phyloP scores from a whole-genome alignment of 192 early-diverging fungal species.

The Linnemannia elongata region DNA sequence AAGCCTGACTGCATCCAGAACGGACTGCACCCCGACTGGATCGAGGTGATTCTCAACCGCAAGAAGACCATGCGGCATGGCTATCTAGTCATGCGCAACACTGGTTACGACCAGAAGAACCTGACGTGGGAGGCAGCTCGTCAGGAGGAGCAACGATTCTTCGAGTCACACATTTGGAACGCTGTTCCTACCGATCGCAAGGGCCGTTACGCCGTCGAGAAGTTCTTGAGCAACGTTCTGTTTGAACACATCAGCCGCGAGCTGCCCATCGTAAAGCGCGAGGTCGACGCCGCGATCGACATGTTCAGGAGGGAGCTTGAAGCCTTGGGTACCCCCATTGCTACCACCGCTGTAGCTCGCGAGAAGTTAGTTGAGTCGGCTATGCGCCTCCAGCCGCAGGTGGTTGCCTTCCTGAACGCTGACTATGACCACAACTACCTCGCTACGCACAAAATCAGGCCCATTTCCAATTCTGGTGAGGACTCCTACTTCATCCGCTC shows the following conservation, averaged over 20 bases:
- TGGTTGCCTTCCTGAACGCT: slow-evolving; percentile 12
- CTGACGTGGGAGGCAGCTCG: slow-evolving; percentile 10
- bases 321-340: slow-evolving; percentile 7
- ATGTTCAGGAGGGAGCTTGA: slow-evolving; percentile 5
- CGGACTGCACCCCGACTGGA: background rate
- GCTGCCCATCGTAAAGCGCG: slow-evolving; percentile 15
- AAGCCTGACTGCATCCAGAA: slow-evolving; percentile 6
- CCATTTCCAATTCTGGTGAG: background rate
- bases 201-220: slow-evolving; percentile 12
- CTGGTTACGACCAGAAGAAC: background rate
- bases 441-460: background rate
- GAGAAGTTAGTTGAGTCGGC: background rate
- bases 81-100: slow-evolving; percentile 21
- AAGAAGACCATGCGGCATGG: slow-evolving; percentile 19
- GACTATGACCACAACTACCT: slow-evolving; percentile 14
- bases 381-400: background rate
- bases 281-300: slow-evolving; percentile 1
- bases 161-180: slow-evolving; percentile 2
- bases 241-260: slow-evolving; percentile 27
- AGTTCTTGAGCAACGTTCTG: slow-evolving; percentile 15
- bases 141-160: slow-evolving; percentile 7
- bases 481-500: slow-evolving; percentile 2
- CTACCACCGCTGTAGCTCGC: background rate
- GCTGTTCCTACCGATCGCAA: slow-evolving; percentile 5
- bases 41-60: slow-evolving; percentile 14